A percentile compares a stretch with the other conserved stretches of the same genome.
These are phyloP conservation scores for Ophiobolus disseminans DNA, from an alignment of 2,329 filamentous ascomycete genomes.

Conservation along the genomic window DNA sequence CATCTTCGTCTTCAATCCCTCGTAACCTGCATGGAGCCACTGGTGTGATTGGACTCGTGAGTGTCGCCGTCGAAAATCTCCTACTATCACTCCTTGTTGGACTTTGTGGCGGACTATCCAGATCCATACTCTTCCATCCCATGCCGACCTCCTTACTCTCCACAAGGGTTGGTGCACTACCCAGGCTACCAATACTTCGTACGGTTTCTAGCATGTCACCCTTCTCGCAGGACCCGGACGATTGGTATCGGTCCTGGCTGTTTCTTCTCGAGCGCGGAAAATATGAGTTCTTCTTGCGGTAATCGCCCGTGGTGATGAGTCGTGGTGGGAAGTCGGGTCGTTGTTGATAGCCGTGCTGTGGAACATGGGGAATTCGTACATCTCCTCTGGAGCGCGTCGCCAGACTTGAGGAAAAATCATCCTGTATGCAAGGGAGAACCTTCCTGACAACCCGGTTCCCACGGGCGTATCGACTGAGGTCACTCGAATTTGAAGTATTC, in stretches of 20 bases:
- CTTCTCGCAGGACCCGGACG: conserved; percentile 40
- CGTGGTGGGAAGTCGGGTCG: conserved; percentile 28
- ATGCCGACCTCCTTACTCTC: conserved; percentile 31
- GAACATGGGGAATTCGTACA: conserved; percentile 4
- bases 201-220: conserved; percentile 42
- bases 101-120: conserved; percentile 33
- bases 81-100: conserved; percentile 14
- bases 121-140: conserved; percentile 31
- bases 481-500: conserved; percentile 36
- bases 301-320: conserved; percentile 28
- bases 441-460: conserved; percentile 37
- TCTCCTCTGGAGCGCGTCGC: conserved; percentile 28
- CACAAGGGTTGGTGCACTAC: conserved; percentile 42
- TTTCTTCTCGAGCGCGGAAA: conserved; percentile 36
- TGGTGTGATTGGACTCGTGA: conserved; percentile 38
- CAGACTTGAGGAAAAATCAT: conserved; percentile 46
- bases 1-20: conserved; percentile 31
- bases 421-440: conserved; percentile 45
- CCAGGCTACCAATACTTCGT: conserved; percentile 40
- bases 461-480: conserved; percentile 30
- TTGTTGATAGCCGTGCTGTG: too few species aligned
- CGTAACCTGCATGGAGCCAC: conserved; percentile 36
- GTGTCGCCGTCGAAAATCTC: conserved; percentile 32
- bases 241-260: conserved; percentile 39
- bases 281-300: conserved; percentile 32